These are phyloP conservation scores for Gossypium thurberi DNA, from an alignment of 345 rosid species.

Conservation along the genomic window DNA sequence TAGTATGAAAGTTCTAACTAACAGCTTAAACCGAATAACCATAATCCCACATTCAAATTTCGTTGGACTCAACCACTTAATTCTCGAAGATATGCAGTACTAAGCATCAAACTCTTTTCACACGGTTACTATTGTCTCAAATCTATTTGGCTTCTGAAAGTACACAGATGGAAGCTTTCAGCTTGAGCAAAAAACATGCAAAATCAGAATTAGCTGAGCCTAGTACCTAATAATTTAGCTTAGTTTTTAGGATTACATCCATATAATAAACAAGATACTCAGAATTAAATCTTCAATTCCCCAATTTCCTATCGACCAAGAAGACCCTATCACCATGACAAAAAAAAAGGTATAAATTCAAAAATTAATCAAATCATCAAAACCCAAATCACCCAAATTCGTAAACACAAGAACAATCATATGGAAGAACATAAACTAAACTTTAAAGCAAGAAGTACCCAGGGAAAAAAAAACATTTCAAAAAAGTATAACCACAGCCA, in stretches of 20 bases:
- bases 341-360: not conserved
- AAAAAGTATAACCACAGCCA: not conserved
- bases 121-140: not conserved
- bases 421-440: not conserved
- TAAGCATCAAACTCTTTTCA: not conserved
- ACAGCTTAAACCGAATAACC: not conserved
- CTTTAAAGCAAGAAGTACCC: not conserved
- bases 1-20: not conserved
- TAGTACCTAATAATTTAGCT: not conserved
- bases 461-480: not conserved
- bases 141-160: not conserved
- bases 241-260: not conserved
- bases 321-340: not conserved
- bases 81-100: not conserved
- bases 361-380: not conserved
- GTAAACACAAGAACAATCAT: not conserved
- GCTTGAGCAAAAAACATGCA: not conserved
- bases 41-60: not conserved
- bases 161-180: not conserved
- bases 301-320: not conserved
- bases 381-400: not conserved
- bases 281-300: not conserved
- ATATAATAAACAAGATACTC: not conserved
- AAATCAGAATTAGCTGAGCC: not conserved
- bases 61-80: not conserved